phyloP scores from a whole-genome alignment of 1,139 yeast species.

The Hansenula lynferdii region DNA sequence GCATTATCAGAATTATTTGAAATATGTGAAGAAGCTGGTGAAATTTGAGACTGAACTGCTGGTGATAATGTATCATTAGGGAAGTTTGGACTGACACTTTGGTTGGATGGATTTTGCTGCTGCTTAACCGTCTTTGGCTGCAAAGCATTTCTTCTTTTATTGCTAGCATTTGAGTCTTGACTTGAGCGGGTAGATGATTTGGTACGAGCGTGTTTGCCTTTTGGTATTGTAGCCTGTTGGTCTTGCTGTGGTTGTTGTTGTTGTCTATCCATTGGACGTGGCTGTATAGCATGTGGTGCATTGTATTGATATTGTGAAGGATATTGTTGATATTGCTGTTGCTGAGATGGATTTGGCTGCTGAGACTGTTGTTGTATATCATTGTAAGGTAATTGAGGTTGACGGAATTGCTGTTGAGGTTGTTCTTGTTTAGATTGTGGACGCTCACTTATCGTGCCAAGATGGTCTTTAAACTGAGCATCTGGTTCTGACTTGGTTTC shows the following conservation, averaged over 20 bases:
- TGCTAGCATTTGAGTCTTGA: background rate
- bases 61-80: conserved; percentile 4
- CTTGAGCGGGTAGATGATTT: background rate
- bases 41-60: conserved; percentile 4
- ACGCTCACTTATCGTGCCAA: conserved; percentile 8
- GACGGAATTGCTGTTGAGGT: conserved; percentile 10
- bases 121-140: conserved; percentile 5
- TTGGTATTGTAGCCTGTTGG: background rate
- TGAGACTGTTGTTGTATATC: conserved; percentile 12
- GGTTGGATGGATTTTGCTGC: background rate
- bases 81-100: conserved; percentile 2
- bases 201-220: background rate
- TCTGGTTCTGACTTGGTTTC: conserved; percentile 20
- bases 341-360: conserved; percentile 9
- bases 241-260: conserved; percentile 5
- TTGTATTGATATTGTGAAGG: conserved; percentile 8
- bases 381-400: conserved; percentile 14
- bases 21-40: conserved; percentile 7
- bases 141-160: conserved; percentile 14
- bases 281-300: background rate
- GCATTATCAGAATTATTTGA: conserved; percentile 7
- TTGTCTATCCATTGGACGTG: conserved; percentile 6
- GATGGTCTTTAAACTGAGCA: conserved; percentile 5
- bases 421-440: conserved; percentile 13
- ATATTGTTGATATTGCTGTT: conserved; percentile 7